Evolutionary conservation across 345 rosid species (phyloP).

Genomic region (Eucalyptus brandiana): DNA sequence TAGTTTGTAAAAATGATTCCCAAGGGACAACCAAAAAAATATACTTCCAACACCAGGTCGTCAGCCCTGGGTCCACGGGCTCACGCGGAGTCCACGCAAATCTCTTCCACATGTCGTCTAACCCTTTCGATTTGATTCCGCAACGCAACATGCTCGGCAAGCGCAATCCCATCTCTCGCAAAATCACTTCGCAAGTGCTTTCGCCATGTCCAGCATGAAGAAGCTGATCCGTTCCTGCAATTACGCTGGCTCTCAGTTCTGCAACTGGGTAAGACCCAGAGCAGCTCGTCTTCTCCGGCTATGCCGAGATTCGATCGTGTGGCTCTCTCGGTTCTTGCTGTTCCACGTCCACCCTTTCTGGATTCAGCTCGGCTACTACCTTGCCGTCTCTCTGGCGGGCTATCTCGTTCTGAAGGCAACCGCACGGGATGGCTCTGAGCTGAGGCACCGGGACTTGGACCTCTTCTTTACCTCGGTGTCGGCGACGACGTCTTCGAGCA

Average conservation of each 20-base stretch:
- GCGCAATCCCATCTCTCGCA: neutral
- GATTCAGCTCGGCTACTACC: conserved; percentile 24
- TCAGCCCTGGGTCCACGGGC: neutral
- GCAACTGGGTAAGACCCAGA: neutral
- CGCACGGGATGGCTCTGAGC: neutral
- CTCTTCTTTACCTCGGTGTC: conserved; percentile 65
- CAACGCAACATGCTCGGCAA: neutral
- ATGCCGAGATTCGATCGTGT: neutral
- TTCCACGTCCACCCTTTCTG: conserved; percentile 8
- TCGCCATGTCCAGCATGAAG: neutral
- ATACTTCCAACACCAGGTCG: neutral
- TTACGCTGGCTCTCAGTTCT: neutral
- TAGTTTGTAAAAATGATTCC: neutral
- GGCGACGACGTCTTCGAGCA: conserved; percentile 48
- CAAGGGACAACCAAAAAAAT: neutral
- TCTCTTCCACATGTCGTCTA: neutral
- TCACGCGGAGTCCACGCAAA: neutral
- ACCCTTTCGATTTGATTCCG: neutral
- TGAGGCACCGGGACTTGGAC: conserved; percentile 31
- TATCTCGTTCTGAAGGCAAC: conserved; percentile 9
- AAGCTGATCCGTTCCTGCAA: neutral
- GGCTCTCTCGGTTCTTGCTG: neutral
- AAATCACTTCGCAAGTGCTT: neutral
- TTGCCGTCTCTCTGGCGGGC: conserved; percentile 10
- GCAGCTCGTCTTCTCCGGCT: neutral